phyloP scores from a whole-genome alignment of 176 grass and related monocot species.

The Eleusine indica region DNA sequence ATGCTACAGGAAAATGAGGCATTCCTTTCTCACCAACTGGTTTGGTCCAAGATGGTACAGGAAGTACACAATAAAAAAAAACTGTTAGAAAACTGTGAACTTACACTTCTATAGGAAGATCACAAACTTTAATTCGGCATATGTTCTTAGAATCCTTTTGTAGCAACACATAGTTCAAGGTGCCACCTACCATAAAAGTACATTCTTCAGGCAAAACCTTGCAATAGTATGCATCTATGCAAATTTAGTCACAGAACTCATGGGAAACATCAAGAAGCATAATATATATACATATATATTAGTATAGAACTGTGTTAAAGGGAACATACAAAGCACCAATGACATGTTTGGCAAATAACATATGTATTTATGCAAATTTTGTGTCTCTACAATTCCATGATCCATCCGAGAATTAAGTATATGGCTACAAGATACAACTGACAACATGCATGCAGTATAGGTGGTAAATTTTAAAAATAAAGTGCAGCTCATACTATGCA shows the following conservation, averaged over 20 bases:
- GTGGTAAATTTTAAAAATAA: background rate
- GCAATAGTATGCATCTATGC: background rate
- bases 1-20: conserved; percentile 16
- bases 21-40: background rate
- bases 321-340: background rate
- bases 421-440: background rate
- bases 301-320: conserved; percentile 6
- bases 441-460: background rate
- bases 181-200: conserved; percentile 24
- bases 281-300: background rate
- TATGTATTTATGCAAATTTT: background rate
- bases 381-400: background rate
- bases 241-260: conserved; percentile 7
- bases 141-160: conserved; percentile 50
- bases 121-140: conserved; percentile 50
- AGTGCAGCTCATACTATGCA: background rate
- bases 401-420: background rate
- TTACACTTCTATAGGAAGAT: conserved; percentile 52
- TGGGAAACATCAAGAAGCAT: background rate
- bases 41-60: background rate
- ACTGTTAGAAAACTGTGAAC: conserved; percentile 24
- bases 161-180: conserved; percentile 41
- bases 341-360: conserved; percentile 5
- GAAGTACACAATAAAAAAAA: conserved; percentile 15
- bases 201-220: conserved; percentile 20